phyloP scores from a whole-genome alignment of 805 yeast genomes.

The Starmerella khaoyaiensis region DNA sequence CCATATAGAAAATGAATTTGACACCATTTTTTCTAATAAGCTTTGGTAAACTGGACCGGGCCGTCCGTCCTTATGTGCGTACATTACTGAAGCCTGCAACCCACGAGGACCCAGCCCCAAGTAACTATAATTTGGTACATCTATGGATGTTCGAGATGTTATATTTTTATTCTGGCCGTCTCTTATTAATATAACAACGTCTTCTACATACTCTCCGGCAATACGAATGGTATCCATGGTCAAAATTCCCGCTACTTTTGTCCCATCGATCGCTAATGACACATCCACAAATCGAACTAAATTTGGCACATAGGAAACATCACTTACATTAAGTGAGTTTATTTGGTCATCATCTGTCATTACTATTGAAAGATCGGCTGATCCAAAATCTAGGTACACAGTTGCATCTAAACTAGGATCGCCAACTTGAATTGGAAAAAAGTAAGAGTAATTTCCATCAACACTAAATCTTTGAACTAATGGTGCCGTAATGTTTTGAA shows the following conservation, averaged over 20 bases:
- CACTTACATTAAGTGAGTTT: constrained; percentile 1
- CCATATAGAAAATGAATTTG: constrained; percentile 11
- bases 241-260: constrained; percentile 9
- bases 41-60: constrained; percentile 12
- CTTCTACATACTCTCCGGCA: neutral
- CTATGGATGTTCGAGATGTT: neutral
- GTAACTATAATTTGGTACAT: neutral
- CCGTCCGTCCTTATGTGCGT: constrained; percentile 2
- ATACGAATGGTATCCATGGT: constrained; percentile 8
- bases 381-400: constrained; percentile 13
- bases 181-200: neutral
- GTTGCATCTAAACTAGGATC: constrained; percentile 13
- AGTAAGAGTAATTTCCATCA: constrained; percentile 1
- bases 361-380: constrained; percentile 12
- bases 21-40: neutral
- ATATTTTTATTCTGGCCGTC: too few species aligned
- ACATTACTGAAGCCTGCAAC: constrained; percentile 8
- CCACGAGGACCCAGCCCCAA: constrained; percentile 19
- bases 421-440: constrained; percentile 8
- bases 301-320: neutral
- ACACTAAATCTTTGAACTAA: too few species aligned
- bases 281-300: constrained; percentile 3
- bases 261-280: constrained; percentile 8
- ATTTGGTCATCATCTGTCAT: too few species aligned
- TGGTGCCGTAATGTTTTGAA: too few species aligned